Conservation (phyloP, 192 early-diverging fungal genomes). For the Phlyctochytrium bullatum region DNA sequence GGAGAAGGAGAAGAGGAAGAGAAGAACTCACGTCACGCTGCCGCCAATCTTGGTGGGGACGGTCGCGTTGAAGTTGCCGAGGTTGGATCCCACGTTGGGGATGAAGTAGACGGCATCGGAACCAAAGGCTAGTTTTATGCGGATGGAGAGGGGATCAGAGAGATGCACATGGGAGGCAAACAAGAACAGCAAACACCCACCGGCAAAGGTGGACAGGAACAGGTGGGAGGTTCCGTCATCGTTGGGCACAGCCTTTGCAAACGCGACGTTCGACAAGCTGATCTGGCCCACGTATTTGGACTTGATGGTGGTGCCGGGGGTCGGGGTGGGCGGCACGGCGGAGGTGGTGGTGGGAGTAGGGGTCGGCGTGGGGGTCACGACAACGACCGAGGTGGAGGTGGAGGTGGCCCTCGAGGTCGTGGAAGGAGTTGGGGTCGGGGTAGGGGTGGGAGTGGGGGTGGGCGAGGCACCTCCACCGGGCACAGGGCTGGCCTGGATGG, state of each 20-base stretch:
- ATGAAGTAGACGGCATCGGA: constrained; percentile 2
- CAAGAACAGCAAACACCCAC: too few relatives aligned
- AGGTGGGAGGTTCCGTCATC: constrained; percentile 7
- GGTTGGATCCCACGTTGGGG: constrained; percentile 6
- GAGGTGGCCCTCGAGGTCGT: not conserved
- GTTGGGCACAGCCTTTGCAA: not conserved
- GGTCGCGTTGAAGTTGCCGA: constrained; percentile 2
- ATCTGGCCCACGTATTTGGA: constrained; percentile 1
- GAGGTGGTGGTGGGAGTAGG: not conserved
- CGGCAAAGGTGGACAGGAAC: not conserved
- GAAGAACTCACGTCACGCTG: too few relatives aligned
- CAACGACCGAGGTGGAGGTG: not conserved
- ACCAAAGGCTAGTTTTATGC: not conserved
- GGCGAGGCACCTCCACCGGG: not conserved
- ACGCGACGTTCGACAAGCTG: not conserved
- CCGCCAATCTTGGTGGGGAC: constrained; percentile 6
- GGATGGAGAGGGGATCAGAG: not conserved
- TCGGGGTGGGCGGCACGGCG: not conserved
- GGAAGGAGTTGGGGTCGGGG: not conserved
- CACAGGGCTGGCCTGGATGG: not conserved
- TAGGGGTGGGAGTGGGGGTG: not conserved
- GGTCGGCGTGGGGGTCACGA: not conserved
- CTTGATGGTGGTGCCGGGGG: not conserved
- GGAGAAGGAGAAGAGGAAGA: too few relatives aligned
- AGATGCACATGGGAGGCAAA: not conserved